Base-by-base conservation (phyloP, 2,329 filamentous ascomycete species). In the Apiospora malaysiana region DNA sequence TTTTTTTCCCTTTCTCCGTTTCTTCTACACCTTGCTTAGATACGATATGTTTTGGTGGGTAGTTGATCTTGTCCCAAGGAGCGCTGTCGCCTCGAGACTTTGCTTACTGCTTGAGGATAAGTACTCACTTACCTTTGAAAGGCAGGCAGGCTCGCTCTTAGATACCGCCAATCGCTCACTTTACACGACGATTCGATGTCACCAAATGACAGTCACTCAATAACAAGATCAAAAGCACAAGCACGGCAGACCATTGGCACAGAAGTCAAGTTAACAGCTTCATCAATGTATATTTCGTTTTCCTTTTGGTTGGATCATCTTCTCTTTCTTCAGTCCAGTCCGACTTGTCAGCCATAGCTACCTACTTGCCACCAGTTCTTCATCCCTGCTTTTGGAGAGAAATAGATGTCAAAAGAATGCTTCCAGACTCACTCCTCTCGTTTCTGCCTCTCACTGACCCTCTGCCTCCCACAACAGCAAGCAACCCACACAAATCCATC, bases 351-450 rank as follows among this genome's bases (percentile, higher is more conserved):
- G 56, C 37, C 56, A n/a, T 63, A 40, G 51, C 51, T 37, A 59
- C 51, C 32, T 63, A n/a, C 32, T 32, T 32, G 32, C 32, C 56
- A 37, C 56, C n/a, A 23, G 56, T 47, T 40, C 32, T 37, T 9
- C 16, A 32, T 32, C 32, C 32, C 32, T 32, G 32, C 21, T 37
- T 37, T 21, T 37, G 12, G 12, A n/a, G 32, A 32, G 14, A 63
- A 63, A 63, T 40, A 63, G 32, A 63, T 63, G 32, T 32, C 21
- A 12, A 63, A 63, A 18, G 56, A 63, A 40, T 63, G 56, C 56
- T 63, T n/a, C 56, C 56, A 9, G 27, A 37, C 27, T 63, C 32
- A n/a, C n/a, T n/a, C n/a, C 47, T 51, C 47, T 27, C 16, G 10
- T 25, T 23, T 27, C 10, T 16, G 45, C 45, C 12, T 32, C 3